Base-by-base conservation (phyloP, 306 rosid species). In the Dalbergia cultrata region DNA sequence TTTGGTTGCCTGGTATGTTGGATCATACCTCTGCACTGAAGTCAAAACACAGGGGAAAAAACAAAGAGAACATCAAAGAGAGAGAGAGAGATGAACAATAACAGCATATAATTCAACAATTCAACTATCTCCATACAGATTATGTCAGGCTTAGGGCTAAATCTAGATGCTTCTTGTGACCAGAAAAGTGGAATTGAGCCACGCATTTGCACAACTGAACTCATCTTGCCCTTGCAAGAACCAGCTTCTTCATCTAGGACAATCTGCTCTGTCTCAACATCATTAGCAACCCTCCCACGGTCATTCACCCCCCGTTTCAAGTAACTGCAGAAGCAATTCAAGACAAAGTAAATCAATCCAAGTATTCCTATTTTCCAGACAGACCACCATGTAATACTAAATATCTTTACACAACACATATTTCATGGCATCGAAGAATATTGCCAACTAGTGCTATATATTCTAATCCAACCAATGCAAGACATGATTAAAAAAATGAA, bases 101-200 rank as follows among this genome's bases (percentile, higher is more conserved):
- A 52, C 52, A 19, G 67, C 8, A 17, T 35, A 31, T 63, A 47
- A 49, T 22, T 75, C 49, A 80, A 81, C 67, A 81, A 61, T 18
- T 60, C 57, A 81, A 59, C 54, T 63, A 80, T 47, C 75, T 81
- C 53, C 91, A 71, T 84, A 94, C 98, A 88, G 61, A 95, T 88
- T 53, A 95, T 93, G 85, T 95, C 99, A 49, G 99, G 99, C 85
- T 95, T 95, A 60, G 99, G 99, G 81, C 97, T 93, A 75, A 93
- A 93, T 88, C 89, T 90, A 21, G 98, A 95, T 63, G 95, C 92
- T 90, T 93, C 99, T 86, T 95, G 99, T 63, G 99, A 95, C 99
- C 99, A 95, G 78, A 95, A 95, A 66, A 95, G 99, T 9, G 99
- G 99, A 80, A 95, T 91, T 59, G 99, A 95, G 54, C 99, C 99